Evolutionary conservation across 2,329 filamentous ascomycete genomes (phyloP), one percentile per base, ranked within the genome.

Genomic region (Aspergillus pseudoviridinutans): DNA sequence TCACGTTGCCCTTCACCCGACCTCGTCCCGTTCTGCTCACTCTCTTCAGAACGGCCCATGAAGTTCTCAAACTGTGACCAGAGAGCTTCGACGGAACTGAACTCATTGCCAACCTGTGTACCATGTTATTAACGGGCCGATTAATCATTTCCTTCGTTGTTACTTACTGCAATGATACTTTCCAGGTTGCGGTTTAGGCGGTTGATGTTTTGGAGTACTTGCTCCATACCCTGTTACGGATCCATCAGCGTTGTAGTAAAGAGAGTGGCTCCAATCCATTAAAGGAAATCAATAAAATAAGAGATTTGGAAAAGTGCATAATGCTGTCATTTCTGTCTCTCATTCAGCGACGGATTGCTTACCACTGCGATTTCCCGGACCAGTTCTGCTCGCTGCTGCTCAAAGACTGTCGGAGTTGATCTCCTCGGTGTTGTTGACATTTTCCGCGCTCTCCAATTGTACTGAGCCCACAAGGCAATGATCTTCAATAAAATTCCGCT

Each of bases 31-130:
- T 65, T 67, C 24, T 75, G 72, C 28, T 72, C 67, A 54, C 74
- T 74, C 35, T 75, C 73, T 12, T 78, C 76, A 56, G 88, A 83
- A 68, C 88, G 90, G 8, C 85, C 90, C 92, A 97, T 97, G 66
- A 97, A 92, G 64, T 88, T 90, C 78, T 99, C 94, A 70, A 99
- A 97, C 69, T 96, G 91, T 42, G 90, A 95, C 94, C 94, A 99
- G 17, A 99, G 82, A 29, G 91, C 92, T 75, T 99, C 94, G 47
- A 99, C 94, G 3, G 91, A 92, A n/a, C 90, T 88, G 76, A 99
- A 97, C 70, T 99, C 94, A 75, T 96, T 96, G 41, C 94, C 94
- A 53, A 99, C 87, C 87, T 91, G 55, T 24, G 5, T 7, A 41
- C 17, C 1, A 27, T n/a, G 20, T 47, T 47, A 47, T 10, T 7